Base-by-base conservation (phyloP, 805 yeast genomes). In the Candida taoyuanica region DNA sequence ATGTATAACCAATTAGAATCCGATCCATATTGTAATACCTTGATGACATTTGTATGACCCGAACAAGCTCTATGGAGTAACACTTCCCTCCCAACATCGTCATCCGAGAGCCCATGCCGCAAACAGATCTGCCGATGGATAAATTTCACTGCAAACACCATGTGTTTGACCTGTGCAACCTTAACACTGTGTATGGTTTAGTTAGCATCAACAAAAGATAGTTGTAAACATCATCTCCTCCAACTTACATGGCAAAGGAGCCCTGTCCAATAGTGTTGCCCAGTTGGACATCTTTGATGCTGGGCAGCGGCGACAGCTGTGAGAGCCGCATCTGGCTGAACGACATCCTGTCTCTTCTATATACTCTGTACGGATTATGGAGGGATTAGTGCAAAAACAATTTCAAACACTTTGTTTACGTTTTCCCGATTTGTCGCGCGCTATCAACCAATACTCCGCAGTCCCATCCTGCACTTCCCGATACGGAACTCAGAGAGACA, bases 221-320 rank as follows among this genome's bases (percentile, higher is more conserved):
- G 19, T 16, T 8, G 17, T 17, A 29, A 17, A 11, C 16, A 17
- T 19, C n/a, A n/a, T n/a, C n/a, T n/a, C n/a, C n/a, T n/a, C n/a
- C n/a, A n/a, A 57, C 70, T 19, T 47, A 65, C 70, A 74, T 66
- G 2, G 84, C 86, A 64, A 79, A 80, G 0, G 85, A 68, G 2
- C 87, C 87, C 46, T 76, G 78, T 0, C 86, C 87, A 12, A 80
- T 64, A 0, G 82, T 74, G 18, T 65, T 65, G 0, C 76, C 81
- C 5, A 70, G 37, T 20, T 58, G 64, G 2, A 76, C 65, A 20
- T 66, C 68, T 34, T 68, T 66, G 25, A 77, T 65, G 19, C 54
- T 51, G 3, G 84, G 83, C 2, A 77, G 48, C 2, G 70, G 65
- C 7, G 67, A 71, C 34, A 69, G 52, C 49, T 72, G 76, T 2